These are phyloP conservation scores for Lachnellula hyalina DNA, from an alignment of 2,329 filamentous ascomycete species.

Conservation along the genomic window DNA sequence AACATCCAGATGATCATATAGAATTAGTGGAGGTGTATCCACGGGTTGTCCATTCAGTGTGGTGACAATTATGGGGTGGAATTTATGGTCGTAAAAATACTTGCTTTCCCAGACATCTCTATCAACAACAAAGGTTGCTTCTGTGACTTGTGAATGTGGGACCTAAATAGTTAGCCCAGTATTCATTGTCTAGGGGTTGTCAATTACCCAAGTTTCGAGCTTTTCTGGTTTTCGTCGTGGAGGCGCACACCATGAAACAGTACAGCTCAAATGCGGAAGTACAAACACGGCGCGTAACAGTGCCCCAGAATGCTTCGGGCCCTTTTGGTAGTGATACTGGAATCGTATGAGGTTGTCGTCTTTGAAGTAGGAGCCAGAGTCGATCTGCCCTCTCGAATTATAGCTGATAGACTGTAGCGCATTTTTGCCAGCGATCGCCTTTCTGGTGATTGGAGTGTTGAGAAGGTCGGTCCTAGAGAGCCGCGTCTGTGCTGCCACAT, in stretches of 20 bases:
- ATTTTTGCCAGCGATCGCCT: slow-evolving; percentile 40
- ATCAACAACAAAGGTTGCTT: slow-evolving; percentile 48
- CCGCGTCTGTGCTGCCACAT: slow-evolving; percentile 24
- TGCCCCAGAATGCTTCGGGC: slow-evolving; percentile 47
- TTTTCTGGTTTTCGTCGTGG: slow-evolving; percentile 41
- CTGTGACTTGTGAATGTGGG: slow-evolving; percentile 47
- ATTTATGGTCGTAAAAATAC: slow-evolving; percentile 42
- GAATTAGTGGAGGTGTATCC: slow-evolving; percentile 48
- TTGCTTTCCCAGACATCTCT: slow-evolving; percentile 46
- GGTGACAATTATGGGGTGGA: slow-evolving; percentile 40
- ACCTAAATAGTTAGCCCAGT: slow-evolving; percentile 37
- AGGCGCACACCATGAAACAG: slow-evolving; percentile 47
- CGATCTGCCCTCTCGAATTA: slow-evolving; percentile 46
- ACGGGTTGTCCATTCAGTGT: slow-evolving; percentile 44
- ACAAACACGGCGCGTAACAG: slow-evolving; percentile 48
- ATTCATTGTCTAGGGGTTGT: neutral
- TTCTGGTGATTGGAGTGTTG: slow-evolving; percentile 38
- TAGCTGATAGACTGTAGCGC: slow-evolving; percentile 41
- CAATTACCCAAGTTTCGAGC: slow-evolving; percentile 39
- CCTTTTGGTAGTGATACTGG: slow-evolving; percentile 49
- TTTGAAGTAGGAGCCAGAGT: slow-evolving; percentile 47
- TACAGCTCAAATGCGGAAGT: slow-evolving; percentile 46
- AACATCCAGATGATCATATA: slow-evolving; percentile 39
- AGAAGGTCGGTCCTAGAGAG: slow-evolving; percentile 9
- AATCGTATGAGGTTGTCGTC: slow-evolving; percentile 47